Percentiles rank a stretch among this genome's conserved stretches.
Conservation (phyloP, 2,329 filamentous ascomycete species). For the Talaromyces sp. region DNA sequence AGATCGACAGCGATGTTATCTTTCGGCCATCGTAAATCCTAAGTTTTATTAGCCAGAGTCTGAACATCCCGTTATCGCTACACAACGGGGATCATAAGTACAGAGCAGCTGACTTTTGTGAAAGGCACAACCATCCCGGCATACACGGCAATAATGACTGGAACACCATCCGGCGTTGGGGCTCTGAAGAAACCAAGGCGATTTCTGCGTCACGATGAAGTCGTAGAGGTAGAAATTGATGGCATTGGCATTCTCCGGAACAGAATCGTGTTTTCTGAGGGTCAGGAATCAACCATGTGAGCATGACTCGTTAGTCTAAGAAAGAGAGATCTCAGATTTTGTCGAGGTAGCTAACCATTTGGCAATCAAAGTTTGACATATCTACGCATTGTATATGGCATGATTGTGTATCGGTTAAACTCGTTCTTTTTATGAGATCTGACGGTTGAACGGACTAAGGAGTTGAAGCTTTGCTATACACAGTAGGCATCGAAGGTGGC, state of each 20-base stretch:
- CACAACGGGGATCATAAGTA: background rate
- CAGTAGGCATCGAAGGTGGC: too few relatives aligned
- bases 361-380: constrained; percentile 1
- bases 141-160: constrained; percentile 42
- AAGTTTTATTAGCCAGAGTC: constrained; percentile 24
- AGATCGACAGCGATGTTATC: constrained; percentile 37
- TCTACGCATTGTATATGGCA: background rate
- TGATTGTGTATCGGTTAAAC: background rate
- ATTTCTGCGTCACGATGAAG: constrained; percentile 19
- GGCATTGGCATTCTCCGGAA: constrained; percentile 13
- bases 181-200: constrained; percentile 2
- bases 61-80: background rate
- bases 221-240: constrained; percentile 21
- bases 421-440: background rate
- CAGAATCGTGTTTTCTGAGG: constrained; percentile 11
- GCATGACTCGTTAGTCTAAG: background rate
- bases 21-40: constrained; percentile 36
- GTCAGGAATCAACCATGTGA: constrained; percentile 15
- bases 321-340: background rate
- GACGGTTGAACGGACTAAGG: too few relatives aligned
- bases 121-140: constrained; percentile 37
- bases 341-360: background rate
- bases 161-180: constrained; percentile 37
- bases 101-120: constrained; percentile 13
- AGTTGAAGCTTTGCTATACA: too few relatives aligned